Conservation (phyloP, 2,329 filamentous ascomycete genomes). For the Clarireedia homoeocarpa region DNA sequence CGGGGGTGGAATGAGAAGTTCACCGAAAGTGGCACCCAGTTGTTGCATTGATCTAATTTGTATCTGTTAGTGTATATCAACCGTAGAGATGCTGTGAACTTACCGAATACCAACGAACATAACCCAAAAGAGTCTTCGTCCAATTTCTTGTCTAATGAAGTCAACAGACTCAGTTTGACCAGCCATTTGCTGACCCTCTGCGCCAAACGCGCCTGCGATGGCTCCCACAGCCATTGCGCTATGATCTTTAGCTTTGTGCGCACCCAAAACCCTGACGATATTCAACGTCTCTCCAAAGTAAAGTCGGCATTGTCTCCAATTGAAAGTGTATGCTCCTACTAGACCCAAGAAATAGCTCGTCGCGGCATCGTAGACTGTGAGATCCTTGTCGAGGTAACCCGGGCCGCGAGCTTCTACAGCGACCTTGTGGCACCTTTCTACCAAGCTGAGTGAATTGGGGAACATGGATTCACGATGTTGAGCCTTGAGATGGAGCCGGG, state of each 20-base stretch:
- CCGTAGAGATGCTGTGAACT: conserved; percentile 15
- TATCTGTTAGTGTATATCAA: neutral
- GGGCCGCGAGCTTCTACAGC: conserved; percentile 59
- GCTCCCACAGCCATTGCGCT: conserved; percentile 25
- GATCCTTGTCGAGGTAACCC: conserved; percentile 45
- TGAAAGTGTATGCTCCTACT: conserved; percentile 58
- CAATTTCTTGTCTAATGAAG: conserved; percentile 64
- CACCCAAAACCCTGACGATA: conserved; percentile 59
- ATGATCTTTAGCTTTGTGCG: conserved; percentile 45
- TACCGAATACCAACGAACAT: conserved; percentile 66
- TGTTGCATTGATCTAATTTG: conserved; percentile 62
- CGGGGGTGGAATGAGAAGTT: conserved; percentile 67
- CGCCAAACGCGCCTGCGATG: conserved; percentile 20
- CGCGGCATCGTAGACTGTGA: conserved; percentile 54
- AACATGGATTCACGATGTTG: conserved; percentile 58
- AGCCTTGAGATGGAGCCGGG: conserved; percentile 59
- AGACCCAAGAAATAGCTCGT: conserved; percentile 71
- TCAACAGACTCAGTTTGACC: conserved; percentile 37
- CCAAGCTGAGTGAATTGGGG: conserved; percentile 59
- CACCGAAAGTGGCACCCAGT: conserved; percentile 62
- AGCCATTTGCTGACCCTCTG: conserved; percentile 9
- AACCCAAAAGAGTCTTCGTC: conserved; percentile 78
- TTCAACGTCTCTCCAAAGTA: conserved; percentile 68
- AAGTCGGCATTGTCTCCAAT: conserved; percentile 58
- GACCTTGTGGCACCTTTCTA: conserved; percentile 63